These are phyloP conservation scores for Aquilaria sinensis DNA, from an alignment of 345 rosid genomes.

Conservation along the genomic window DNA sequence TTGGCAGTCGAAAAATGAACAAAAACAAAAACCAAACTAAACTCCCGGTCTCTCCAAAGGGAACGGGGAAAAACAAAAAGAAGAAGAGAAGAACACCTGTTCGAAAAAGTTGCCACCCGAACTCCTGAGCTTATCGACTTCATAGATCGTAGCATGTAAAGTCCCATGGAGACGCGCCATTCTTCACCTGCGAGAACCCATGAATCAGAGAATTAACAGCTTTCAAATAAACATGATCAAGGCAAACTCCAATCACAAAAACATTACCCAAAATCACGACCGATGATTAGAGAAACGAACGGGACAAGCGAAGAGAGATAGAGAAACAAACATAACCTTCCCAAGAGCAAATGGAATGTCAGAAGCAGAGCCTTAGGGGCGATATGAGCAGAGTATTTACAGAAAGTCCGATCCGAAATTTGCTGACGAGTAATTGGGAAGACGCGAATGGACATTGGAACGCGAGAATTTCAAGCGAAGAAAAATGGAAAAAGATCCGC, in stretches of 20 bases:
- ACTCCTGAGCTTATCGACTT: slow-evolving; percentile 53
- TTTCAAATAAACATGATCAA: not conserved
- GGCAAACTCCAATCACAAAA: not conserved
- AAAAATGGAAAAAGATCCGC: not conserved
- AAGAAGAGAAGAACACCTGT: slow-evolving; percentile 35
- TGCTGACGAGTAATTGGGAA: not conserved
- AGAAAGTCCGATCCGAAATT: slow-evolving; percentile 3
- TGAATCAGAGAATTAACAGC: not conserved
- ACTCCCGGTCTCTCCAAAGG: too few relatives aligned
- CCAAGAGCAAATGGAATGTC: not conserved
- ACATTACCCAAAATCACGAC: too few relatives aligned
- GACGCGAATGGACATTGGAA: not conserved
- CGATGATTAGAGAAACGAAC: too few relatives aligned
- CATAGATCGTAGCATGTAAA: slow-evolving; percentile 84
- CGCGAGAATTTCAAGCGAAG: not conserved
- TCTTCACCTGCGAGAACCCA: slow-evolving; percentile 23
- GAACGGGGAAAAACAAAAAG: not conserved
- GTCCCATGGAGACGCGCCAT: slow-evolving; percentile 92
- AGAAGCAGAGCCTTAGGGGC: not conserved
- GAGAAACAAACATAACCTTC: slow-evolving; percentile 1
- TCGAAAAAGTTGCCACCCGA: slow-evolving; percentile 54
- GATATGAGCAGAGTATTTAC: too few relatives aligned
- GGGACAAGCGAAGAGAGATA: not conserved
- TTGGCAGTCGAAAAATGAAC: too few relatives aligned
- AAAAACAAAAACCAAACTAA: too few relatives aligned